A percentile compares a stretch with the other conserved stretches of the same genome.
Evolutionary conservation across 257 asterid species (phyloP).

Genomic region (Nicotiana sylvestris): DNA sequence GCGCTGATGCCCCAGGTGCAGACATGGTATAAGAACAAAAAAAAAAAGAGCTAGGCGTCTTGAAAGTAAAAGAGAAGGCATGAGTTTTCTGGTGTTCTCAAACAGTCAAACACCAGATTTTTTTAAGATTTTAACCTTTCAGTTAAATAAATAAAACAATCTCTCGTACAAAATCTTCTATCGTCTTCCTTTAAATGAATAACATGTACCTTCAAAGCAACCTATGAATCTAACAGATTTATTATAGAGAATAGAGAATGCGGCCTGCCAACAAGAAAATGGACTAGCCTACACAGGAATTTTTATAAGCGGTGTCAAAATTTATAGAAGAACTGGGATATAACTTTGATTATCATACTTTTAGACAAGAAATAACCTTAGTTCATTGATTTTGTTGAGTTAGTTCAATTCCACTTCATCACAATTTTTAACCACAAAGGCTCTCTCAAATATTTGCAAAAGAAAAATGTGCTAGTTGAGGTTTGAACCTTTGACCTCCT

Average conservation of each 20-base stretch:
- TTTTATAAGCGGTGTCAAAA: no score
- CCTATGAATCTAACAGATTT: neutral
- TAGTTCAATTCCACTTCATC: no score
- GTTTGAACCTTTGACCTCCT: no score
- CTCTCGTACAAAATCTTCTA: neutral
- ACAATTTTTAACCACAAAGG: no score
- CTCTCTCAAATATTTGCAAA: no score
- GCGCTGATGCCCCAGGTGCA: neutral
- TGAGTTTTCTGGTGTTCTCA: neutral
- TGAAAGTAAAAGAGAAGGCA: neutral
- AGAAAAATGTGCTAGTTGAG: no score
- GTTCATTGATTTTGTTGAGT: no score
- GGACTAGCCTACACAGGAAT: neutral
- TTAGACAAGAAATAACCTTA: no score
- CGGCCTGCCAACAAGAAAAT: neutral
- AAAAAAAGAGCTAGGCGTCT: neutral
- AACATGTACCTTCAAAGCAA: constrained; percentile 1
- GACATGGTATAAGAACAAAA: neutral
- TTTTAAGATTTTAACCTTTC: neutral
- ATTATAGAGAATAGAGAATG: neutral
- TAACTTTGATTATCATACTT: no score
- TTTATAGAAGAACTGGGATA: no score
- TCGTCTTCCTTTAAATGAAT: neutral
- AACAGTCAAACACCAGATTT: neutral
- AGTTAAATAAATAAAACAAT: neutral